phyloP scores from a whole-genome alignment of 2,329 filamentous ascomycete genomes.

The Fusarium odoratissimum region DNA sequence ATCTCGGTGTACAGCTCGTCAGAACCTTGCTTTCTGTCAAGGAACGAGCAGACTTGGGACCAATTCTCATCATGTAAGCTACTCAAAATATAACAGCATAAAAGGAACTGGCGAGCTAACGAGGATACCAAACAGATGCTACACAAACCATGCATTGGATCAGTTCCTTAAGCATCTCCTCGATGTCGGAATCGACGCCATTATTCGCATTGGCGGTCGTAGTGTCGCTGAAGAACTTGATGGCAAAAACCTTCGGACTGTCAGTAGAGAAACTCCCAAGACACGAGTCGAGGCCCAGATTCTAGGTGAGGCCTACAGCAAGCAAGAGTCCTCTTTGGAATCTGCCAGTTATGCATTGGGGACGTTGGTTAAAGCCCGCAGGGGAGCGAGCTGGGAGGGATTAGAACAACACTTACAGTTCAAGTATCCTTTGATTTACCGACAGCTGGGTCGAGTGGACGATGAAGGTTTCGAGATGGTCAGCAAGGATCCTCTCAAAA shows the following conservation, averaged over 20 bases:
- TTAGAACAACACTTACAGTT: no score
- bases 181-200: conserved; percentile 55
- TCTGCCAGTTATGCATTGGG: neutral
- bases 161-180: conserved; percentile 69
- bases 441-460: no score
- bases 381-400: no score
- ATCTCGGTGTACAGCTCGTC: conserved; percentile 67
- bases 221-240: conserved; percentile 10
- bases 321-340: neutral
- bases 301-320: no score
- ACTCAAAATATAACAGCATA: no score
- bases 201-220: conserved; percentile 67
- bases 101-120: no score
- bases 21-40: conserved; percentile 61
- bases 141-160: conserved; percentile 60
- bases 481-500: no score
- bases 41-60: conserved; percentile 54
- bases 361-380: no score
- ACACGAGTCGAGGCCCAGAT: neutral
- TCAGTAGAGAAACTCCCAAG: neutral
- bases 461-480: no score
- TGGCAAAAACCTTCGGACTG: conserved; percentile 8
- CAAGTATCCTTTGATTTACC: no score
- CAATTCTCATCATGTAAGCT: conserved; percentile 53
- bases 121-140: conserved; percentile 30